Evolutionary conservation across 768 basidiomycete genomes (phyloP).

Genomic region (Tulasnella sp.): DNA sequence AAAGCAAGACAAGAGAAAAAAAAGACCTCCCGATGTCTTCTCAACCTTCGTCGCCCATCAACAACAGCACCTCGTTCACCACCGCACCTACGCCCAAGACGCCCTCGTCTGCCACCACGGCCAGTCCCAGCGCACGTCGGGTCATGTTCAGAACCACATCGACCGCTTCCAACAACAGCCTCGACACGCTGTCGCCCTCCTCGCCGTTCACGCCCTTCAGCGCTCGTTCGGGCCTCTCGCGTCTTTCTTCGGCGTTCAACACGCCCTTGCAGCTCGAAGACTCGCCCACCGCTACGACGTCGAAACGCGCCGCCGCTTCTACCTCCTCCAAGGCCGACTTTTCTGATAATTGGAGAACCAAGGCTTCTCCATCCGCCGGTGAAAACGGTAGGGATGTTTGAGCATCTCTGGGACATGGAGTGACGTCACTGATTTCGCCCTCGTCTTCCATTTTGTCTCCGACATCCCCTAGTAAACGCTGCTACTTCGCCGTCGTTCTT

Average conservation of each 20-base stretch:
- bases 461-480: background rate
- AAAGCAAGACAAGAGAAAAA: background rate
- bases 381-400: background rate
- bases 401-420: too few relatives aligned
- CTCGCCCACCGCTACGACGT: background rate
- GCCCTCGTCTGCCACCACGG: background rate
- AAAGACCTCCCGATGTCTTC: background rate
- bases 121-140: background rate
- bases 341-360: background rate
- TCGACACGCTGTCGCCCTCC: background rate
- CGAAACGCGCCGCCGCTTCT: background rate
- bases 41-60: background rate
- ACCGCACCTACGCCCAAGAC: background rate
- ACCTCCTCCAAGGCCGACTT: background rate
- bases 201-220: conserved; percentile 8
- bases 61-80: background rate
- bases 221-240: background rate
- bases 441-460: background rate
- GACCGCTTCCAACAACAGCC: background rate
- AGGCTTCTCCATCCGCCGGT: background rate
- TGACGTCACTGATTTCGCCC: conserved; percentile 6
- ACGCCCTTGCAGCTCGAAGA: background rate
- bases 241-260: background rate
- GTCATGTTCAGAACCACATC: background rate
- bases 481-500: background rate